These are phyloP conservation scores for Alternaria tenuissima DNA, from an alignment of 2,329 filamentous ascomycete species.

Conservation along the genomic window DNA sequence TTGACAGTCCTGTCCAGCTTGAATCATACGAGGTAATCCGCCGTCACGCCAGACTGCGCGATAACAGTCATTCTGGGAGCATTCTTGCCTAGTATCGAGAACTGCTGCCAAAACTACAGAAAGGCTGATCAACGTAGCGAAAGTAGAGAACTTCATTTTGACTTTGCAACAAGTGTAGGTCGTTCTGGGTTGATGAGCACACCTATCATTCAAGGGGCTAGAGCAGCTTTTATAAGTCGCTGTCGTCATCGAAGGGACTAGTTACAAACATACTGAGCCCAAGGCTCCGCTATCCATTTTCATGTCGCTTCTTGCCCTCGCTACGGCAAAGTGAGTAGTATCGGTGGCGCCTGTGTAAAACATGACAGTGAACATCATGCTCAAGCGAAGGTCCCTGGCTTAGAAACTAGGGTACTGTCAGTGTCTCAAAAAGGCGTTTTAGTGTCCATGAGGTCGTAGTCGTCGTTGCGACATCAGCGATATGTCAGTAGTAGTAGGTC, in stretches of 20 bases:
- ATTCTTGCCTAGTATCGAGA: constrained; percentile 31
- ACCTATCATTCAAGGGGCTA: background rate
- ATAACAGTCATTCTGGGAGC: constrained; percentile 35
- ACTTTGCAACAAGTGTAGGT: constrained; percentile 9
- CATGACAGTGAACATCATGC: background rate
- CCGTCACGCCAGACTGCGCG: constrained; percentile 33
- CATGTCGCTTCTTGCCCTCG: background rate
- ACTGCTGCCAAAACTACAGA: constrained; percentile 23
- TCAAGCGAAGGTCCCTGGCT: background rate
- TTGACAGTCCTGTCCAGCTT: constrained; percentile 30
- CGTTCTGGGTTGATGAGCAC: constrained; percentile 1
- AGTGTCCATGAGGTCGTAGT: background rate
- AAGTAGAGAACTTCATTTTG: constrained; percentile 36
- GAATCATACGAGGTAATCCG: constrained; percentile 22
- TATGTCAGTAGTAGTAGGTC: background rate
- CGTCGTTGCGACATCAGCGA: background rate
- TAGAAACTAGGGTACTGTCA: background rate
- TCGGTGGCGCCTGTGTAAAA: constrained; percentile 15
- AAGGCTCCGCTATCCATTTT: background rate
- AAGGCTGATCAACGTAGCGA: constrained; percentile 17
- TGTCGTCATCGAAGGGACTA: background rate
- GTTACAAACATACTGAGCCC: background rate
- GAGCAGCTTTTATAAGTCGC: constrained; percentile 11
- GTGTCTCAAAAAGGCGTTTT: background rate
- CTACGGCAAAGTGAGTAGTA: background rate